Conservation (phyloP, 305 asterid species). For the Fraxinus albicans region DNA sequence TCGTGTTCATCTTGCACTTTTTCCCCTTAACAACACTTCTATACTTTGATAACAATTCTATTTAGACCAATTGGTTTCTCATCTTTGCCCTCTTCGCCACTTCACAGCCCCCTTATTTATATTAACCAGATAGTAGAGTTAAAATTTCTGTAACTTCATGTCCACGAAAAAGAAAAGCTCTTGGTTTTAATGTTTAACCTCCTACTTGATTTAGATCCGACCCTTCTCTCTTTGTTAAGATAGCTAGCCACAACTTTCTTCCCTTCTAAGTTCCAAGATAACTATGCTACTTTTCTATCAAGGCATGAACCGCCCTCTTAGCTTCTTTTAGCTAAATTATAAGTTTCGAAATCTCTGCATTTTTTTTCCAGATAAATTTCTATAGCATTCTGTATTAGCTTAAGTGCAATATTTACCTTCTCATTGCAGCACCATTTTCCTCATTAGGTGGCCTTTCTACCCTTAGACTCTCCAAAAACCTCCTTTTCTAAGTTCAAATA, state of each 20-base stretch:
- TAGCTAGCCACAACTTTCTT: neutral
- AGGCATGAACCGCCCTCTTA: neutral
- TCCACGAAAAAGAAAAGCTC: neutral
- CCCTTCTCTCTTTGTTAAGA: neutral
- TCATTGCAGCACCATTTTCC: neutral
- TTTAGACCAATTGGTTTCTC: neutral
- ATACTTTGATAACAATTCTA: neutral
- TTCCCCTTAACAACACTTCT: neutral
- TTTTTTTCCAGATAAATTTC: neutral
- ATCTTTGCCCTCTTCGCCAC: neutral
- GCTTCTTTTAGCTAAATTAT: neutral
- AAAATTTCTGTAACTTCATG: neutral
- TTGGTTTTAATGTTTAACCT: neutral
- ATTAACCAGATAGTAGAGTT: neutral
- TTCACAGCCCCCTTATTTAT: neutral
- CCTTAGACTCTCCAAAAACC: neutral
- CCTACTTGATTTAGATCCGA: neutral
- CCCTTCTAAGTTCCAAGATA: neutral
- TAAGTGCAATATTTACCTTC: neutral
- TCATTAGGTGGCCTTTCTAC: neutral
- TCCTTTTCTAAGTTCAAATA: neutral
- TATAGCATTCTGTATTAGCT: neutral
- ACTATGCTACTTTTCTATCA: neutral
- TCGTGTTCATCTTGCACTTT: neutral
- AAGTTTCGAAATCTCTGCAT: neutral